These are phyloP conservation scores for Talaromyces sp. DNA, from an alignment of 2,329 filamentous ascomycete genomes.

Conservation along the genomic window DNA sequence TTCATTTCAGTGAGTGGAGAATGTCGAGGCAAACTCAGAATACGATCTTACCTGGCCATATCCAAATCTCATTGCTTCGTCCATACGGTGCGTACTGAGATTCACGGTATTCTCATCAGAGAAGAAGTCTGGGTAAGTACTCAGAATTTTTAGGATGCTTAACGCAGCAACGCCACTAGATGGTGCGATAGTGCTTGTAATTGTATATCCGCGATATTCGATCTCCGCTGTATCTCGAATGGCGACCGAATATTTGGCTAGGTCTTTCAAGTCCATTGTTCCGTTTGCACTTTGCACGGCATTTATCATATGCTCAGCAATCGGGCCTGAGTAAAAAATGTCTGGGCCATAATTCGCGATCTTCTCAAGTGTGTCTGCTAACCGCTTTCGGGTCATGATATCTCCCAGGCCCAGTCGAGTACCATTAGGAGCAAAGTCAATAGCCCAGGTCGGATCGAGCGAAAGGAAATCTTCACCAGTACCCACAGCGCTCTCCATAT, in stretches of 20 bases:
- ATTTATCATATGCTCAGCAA: slow-evolving; percentile 73
- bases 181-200: slow-evolving; percentile 69
- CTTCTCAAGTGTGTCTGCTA: slow-evolving; percentile 75
- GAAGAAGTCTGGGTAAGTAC: slow-evolving; percentile 71
- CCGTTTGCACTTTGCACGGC: slow-evolving; percentile 71
- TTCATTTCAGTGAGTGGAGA: slow-evolving; percentile 11
- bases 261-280: slow-evolving; percentile 81
- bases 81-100: slow-evolving; percentile 76
- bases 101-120: slow-evolving; percentile 57
- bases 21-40: background rate
- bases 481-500: slow-evolving; percentile 63
- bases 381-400: slow-evolving; percentile 76
- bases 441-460: slow-evolving; percentile 75
- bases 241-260: slow-evolving; percentile 71
- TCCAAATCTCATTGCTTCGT: slow-evolving; percentile 87
- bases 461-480: slow-evolving; percentile 67
- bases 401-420: slow-evolving; percentile 72
- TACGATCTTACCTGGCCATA: slow-evolving; percentile 63
- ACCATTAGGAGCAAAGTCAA: slow-evolving; percentile 87
- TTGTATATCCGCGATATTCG: slow-evolving; percentile 69
- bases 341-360: slow-evolving; percentile 74
- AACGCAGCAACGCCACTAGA: slow-evolving; percentile 77
- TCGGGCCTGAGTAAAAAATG: slow-evolving; percentile 72
- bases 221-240: slow-evolving; percentile 66
- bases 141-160: slow-evolving; percentile 77